Evolutionary conservation across 805 yeast species (phyloP).

Genomic region (Candida jianshihensis): DNA sequence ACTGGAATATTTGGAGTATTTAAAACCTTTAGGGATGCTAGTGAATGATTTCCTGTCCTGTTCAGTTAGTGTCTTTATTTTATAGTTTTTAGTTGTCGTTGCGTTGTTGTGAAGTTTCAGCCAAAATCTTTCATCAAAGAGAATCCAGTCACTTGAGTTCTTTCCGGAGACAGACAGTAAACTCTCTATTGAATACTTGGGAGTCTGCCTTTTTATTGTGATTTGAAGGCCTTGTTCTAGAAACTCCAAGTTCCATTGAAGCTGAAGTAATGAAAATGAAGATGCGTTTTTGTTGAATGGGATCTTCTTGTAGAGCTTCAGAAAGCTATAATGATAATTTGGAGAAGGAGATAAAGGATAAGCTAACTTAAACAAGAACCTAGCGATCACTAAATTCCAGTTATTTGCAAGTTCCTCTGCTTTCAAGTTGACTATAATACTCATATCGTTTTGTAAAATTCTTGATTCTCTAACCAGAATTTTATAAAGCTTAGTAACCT

Average conservation of each 20-base stretch:
- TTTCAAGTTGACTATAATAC: constrained; percentile 15
- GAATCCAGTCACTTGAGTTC: constrained; percentile 26
- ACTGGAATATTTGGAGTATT: constrained; percentile 9
- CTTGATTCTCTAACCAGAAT: background rate
- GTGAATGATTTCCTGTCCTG: constrained; percentile 7
- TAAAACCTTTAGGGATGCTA: constrained; percentile 9
- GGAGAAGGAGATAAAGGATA: constrained; percentile 24
- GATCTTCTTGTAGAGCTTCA: constrained; percentile 9
- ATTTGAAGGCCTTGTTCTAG: constrained; percentile 1
- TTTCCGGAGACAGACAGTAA: constrained; percentile 6
- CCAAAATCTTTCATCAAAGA: constrained; percentile 37
- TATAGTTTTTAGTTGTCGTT: constrained; percentile 3
- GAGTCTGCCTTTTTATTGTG: constrained; percentile 14
- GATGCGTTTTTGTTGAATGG: constrained; percentile 6
- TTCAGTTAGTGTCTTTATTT: constrained; percentile 9
- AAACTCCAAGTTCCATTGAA: constrained; percentile 16
- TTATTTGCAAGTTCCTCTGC: constrained; percentile 8
- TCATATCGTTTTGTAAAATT: constrained; percentile 1
- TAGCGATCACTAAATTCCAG: constrained; percentile 17
- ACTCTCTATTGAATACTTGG: constrained; percentile 10
- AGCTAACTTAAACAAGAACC: constrained; percentile 20
- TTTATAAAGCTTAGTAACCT: constrained; percentile 6
- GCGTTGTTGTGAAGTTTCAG: constrained; percentile 16
- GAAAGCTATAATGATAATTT: constrained; percentile 19
- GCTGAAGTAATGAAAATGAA: constrained; percentile 16